Conservation (phyloP, 176 grass and related monocot species). For the Chloris gayana region DNA sequence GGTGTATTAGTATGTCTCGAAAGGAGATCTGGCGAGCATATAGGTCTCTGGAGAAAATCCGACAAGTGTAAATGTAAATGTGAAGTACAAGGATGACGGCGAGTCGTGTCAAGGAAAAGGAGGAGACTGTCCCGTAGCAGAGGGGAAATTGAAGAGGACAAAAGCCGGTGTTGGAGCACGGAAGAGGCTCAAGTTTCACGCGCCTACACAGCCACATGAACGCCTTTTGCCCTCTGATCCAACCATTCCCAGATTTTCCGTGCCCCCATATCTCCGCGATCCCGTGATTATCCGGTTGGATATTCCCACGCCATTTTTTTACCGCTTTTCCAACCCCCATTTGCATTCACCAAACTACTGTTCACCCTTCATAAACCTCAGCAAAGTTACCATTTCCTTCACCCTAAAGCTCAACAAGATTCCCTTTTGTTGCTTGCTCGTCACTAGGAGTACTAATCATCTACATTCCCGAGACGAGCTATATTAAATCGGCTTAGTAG, state of each 20-base stretch:
- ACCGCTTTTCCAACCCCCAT: slow-evolving; percentile 1
- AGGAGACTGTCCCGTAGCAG: background rate
- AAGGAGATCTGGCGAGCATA: background rate
- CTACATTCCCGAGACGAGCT: background rate
- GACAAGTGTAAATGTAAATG: slow-evolving; percentile 21
- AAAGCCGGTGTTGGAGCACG: background rate
- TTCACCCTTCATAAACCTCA: too few species aligned
- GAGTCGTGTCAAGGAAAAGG: slow-evolving; percentile 37
- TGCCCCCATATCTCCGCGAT: background rate
- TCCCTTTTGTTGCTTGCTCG: background rate
- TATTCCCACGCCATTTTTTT: background rate
- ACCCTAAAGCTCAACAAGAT: background rate
- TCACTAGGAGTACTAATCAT: background rate
- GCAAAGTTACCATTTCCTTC: background rate
- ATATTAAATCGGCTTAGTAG: background rate
- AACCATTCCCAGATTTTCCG: slow-evolving; percentile 47
- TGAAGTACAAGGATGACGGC: background rate
- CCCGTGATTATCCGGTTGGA: slow-evolving; percentile 5
- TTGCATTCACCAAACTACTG: background rate
- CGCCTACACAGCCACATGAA: slow-evolving; percentile 41
- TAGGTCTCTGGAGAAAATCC: background rate
- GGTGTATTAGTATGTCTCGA: background rate
- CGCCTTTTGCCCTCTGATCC: background rate
- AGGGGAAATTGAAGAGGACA: slow-evolving; percentile 35
- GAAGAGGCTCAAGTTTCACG: slow-evolving; percentile 32